Evolutionary conservation across 768 basidiomycete genomes (phyloP).

Genomic region (Kwoniella bestiolae): DNA sequence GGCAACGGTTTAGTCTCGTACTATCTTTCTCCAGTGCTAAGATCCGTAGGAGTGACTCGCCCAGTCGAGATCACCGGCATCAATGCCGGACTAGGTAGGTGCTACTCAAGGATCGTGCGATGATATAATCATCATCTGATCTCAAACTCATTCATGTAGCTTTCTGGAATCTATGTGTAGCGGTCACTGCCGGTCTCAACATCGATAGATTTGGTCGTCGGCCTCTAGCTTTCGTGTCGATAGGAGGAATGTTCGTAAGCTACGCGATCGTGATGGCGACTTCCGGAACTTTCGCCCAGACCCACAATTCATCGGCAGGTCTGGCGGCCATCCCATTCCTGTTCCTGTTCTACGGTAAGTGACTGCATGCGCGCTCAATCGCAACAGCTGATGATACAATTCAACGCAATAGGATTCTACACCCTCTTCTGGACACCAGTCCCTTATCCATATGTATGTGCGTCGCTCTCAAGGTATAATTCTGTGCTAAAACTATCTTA

Average conservation of each 20-base stretch:
- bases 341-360: constrained; percentile 32
- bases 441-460: not conserved
- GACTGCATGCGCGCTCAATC: not conserved
- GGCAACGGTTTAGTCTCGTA: not conserved
- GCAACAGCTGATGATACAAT: not conserved
- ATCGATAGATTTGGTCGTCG: constrained; percentile 49
- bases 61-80: constrained; percentile 46
- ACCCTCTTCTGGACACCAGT: constrained; percentile 27
- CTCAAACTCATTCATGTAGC: not conserved
- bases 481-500: no score
- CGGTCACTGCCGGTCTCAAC: constrained; percentile 24
- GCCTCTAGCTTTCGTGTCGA: constrained; percentile 33
- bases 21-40: constrained; percentile 49
- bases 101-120: not conserved
- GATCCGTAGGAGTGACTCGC: constrained; percentile 41
- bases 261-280: constrained; percentile 36
- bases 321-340: constrained; percentile 41
- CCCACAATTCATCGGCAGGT: constrained; percentile 29
- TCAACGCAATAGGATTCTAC: constrained; percentile 9
- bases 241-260: constrained; percentile 32
- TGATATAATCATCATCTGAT: not conserved
- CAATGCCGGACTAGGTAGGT: constrained; percentile 45
- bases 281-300: constrained; percentile 42
- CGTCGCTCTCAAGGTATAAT: no score
- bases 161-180: constrained; percentile 15